A percentile compares a stretch with the other conserved stretches of the same genome.
These are phyloP conservation scores for Ophiostoma sp. DNA, from an alignment of 2,329 filamentous ascomycete species.

Conservation along the genomic window DNA sequence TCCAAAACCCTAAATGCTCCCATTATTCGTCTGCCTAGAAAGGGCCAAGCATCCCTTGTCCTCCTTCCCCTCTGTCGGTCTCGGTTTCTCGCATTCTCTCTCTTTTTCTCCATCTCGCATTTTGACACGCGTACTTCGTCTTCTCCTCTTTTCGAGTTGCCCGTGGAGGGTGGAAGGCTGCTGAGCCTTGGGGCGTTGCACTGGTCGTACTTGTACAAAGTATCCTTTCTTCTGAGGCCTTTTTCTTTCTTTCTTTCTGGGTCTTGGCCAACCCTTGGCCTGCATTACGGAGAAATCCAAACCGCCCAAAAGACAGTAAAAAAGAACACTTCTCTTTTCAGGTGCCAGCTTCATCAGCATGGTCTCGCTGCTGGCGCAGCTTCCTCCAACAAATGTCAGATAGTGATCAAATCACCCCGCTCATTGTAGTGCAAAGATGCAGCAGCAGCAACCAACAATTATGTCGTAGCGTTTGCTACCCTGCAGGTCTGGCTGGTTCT, in stretches of 20 bases:
- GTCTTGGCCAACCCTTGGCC: slow-evolving; percentile 9
- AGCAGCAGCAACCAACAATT: too few relatives aligned
- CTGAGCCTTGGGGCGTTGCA: slow-evolving; percentile 9
- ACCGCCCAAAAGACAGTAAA: neutral
- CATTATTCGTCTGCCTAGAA: neutral
- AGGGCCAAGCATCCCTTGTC: neutral
- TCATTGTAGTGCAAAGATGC: too few relatives aligned
- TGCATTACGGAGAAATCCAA: neutral
- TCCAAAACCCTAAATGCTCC: neutral
- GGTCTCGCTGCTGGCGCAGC: slow-evolving; percentile 65
- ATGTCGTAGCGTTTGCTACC: neutral
- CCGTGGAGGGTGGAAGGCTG: neutral
- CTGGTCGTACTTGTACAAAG: neutral
- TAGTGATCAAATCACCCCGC: neutral
- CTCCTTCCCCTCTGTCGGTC: neutral
- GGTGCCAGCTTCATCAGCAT: slow-evolving; percentile 76
- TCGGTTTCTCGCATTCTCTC: neutral
- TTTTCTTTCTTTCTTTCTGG: neutral
- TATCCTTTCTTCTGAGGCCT: neutral
- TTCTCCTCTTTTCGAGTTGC: neutral
- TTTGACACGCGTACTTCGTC: slow-evolving; percentile 12
- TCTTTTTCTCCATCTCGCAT: neutral
- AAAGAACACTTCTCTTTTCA: slow-evolving; percentile 66
- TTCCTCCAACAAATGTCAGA: slow-evolving; percentile 41
- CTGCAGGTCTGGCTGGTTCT: neutral